phyloP scores from a whole-genome alignment of 2,329 filamentous ascomycete species.

The Sarocladium kiliense region DNA sequence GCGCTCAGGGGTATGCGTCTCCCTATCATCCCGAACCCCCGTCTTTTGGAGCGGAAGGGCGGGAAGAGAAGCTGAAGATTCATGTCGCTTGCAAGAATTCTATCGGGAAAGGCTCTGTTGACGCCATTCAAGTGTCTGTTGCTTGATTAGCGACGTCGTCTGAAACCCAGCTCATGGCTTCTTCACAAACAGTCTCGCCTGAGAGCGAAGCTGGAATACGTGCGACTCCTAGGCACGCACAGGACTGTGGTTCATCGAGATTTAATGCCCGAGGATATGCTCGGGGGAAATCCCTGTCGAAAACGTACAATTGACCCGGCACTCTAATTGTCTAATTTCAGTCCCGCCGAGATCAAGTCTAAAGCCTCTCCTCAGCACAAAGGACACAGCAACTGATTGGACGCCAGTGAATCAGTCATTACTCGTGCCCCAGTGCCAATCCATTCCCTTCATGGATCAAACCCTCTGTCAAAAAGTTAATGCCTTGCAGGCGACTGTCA shows the following conservation, averaged over 20 bases:
- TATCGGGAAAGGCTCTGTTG: too few species aligned
- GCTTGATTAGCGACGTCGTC: too few species aligned
- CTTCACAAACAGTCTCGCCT: neutral
- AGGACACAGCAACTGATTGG: neutral
- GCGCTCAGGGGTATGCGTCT: conserved; percentile 6
- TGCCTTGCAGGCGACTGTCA: neutral
- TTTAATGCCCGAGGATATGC: neutral
- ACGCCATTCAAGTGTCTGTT: neutral
- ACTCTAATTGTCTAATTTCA: conserved; percentile 6
- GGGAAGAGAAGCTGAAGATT: too few species aligned
- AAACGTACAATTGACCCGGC: neutral
- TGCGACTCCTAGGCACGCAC: neutral
- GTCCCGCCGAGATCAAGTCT: neutral
- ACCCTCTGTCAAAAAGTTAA: neutral
- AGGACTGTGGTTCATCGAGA: neutral
- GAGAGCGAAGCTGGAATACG: neutral
- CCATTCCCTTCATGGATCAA: too few species aligned
- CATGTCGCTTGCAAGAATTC: too few species aligned
- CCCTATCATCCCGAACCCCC: neutral
- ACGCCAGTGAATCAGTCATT: neutral
- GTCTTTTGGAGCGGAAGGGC: too few species aligned
- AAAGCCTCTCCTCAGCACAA: neutral
- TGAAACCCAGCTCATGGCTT: neutral
- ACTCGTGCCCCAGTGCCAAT: too few species aligned
- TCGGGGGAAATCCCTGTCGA: neutral